Evolutionary conservation across 805 yeast species (phyloP).

Genomic region (Metschnikowia gruessii): DNA sequence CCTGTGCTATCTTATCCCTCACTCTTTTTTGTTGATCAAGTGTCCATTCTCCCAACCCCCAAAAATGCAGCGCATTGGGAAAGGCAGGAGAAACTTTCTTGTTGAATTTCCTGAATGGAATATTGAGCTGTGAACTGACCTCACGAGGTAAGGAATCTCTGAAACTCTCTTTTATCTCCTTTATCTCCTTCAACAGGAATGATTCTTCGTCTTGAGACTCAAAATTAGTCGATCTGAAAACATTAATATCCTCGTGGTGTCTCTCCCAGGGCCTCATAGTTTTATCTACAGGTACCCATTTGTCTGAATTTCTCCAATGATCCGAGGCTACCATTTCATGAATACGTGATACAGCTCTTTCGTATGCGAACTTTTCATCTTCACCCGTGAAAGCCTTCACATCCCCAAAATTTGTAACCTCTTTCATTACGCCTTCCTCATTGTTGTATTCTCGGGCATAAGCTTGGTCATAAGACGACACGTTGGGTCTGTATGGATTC

Average conservation of each 20-base stretch:
- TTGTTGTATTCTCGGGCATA: conserved; percentile 24
- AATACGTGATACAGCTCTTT: conserved; percentile 65
- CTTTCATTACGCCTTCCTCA: not conserved
- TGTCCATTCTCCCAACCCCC: conserved; percentile 67
- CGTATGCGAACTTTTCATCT: conserved; percentile 71
- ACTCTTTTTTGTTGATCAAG: conserved; percentile 43
- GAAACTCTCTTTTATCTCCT: conserved; percentile 12
- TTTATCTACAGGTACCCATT: conserved; percentile 56
- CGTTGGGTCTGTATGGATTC: conserved; percentile 69
- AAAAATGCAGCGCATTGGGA: conserved; percentile 46
- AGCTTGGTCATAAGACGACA: conserved; percentile 57
- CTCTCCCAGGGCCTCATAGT: conserved; percentile 59
- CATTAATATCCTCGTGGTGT: not conserved
- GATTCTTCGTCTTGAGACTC: not conserved
- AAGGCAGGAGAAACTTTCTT: conserved; percentile 24
- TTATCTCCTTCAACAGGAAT: conserved; percentile 8
- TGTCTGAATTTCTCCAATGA: conserved; percentile 45
- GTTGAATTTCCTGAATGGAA: conserved; percentile 26
- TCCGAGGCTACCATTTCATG: conserved; percentile 55
- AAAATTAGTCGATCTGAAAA: not conserved
- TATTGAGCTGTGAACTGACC: conserved; percentile 18
- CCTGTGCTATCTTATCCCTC: conserved; percentile 52
- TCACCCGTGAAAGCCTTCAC: conserved; percentile 66
- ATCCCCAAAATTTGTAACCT: conserved; percentile 38
- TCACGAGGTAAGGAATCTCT: conserved; percentile 25